These are phyloP conservation scores for Wickerhamomyces kurtzmanii DNA, from an alignment of 805 yeast species.

Conservation along the genomic window DNA sequence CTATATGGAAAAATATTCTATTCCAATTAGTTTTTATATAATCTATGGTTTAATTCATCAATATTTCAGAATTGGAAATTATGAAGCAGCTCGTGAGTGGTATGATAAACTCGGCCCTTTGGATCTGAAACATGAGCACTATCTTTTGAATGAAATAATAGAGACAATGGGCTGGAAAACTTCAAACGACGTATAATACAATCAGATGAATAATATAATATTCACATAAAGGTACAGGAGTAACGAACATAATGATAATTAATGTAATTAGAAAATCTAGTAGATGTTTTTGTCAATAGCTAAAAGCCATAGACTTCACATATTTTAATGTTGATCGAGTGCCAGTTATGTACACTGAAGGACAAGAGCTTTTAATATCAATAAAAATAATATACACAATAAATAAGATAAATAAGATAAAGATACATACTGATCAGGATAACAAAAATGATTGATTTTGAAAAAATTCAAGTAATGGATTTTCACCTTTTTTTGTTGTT, in stretches of 20 bases:
- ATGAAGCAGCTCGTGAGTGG: conserved; percentile 5
- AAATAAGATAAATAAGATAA: too few species aligned
- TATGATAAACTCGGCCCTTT: conserved; percentile 2
- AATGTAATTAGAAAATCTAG: too few species aligned
- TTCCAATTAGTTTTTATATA: conserved; percentile 3
- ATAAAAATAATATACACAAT: too few species aligned
- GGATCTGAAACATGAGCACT: conserved; percentile 3
- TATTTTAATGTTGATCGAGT: too few species aligned
- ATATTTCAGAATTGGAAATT: conserved; percentile 2
- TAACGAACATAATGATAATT: too few species aligned
- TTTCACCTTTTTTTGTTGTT: conserved; percentile 67
- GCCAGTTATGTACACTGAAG: too few species aligned
- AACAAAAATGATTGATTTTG: conserved; percentile 63
- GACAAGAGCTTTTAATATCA: too few species aligned
- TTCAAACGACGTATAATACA: conserved; percentile 3
- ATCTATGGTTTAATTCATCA: conserved; percentile 5
- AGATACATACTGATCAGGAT: too few species aligned
- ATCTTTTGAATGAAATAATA: conserved; percentile 5
- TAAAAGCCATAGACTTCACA: too few species aligned
- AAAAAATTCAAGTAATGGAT: conserved; percentile 75
- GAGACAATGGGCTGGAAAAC: conserved; percentile 6
- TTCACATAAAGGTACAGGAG: too few species aligned
- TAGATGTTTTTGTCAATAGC: too few species aligned
- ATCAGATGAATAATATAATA: too few species aligned
- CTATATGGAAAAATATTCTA: conserved; percentile 2